phyloP scores from a whole-genome alignment of 2,329 filamentous ascomycete genomes.

The Lachnellula willkommii region DNA sequence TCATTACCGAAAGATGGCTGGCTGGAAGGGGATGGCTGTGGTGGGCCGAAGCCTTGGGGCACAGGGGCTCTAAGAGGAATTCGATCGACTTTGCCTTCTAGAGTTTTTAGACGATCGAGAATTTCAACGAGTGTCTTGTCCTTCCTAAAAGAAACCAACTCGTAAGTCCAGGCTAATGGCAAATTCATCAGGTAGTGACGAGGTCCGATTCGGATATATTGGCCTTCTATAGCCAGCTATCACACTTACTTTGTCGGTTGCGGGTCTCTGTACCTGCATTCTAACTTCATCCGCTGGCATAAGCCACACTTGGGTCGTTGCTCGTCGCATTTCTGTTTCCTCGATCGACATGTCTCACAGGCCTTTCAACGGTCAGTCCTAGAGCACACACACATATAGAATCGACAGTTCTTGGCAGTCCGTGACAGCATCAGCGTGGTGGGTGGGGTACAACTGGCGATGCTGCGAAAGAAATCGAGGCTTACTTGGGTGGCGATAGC shows the following conservation, averaged over 20 bases:
- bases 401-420: neutral
- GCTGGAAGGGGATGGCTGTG: constrained; percentile 24
- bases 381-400: neutral
- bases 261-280: constrained; percentile 56
- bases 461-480: constrained; percentile 5
- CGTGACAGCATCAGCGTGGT: neutral
- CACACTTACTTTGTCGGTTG: constrained; percentile 56
- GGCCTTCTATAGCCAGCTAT: neutral
- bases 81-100: constrained; percentile 52
- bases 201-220: neutral
- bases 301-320: constrained; percentile 55
- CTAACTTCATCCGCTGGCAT: constrained; percentile 51
- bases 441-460: neutral
- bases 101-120: constrained; percentile 47
- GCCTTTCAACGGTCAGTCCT: constrained; percentile 35
- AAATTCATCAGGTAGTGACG: neutral
- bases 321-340: constrained; percentile 63
- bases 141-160: constrained; percentile 41
- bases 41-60: constrained; percentile 15
- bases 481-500: constrained; percentile 45
- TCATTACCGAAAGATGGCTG: constrained; percentile 20
- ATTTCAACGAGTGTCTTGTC: constrained; percentile 59
- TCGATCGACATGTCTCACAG: constrained; percentile 53
- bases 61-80: constrained; percentile 19
- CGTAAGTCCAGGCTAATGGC: constrained; percentile 10